Base-by-base conservation (phyloP, 108 stramenopile genomes). In the Fragilariopsis cylindrus region DNA sequence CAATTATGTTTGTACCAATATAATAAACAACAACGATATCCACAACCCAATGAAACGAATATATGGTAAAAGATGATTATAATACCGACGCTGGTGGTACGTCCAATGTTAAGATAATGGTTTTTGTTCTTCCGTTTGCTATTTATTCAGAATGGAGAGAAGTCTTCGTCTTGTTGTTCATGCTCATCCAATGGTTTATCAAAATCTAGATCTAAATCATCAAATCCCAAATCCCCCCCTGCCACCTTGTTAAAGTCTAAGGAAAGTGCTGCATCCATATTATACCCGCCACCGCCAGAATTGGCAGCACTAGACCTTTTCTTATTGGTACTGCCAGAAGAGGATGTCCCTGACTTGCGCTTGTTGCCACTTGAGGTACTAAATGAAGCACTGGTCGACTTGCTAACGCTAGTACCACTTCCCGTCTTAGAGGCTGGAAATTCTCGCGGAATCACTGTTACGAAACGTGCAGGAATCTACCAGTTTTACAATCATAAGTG, bases 391-490 rank as follows among this genome's bases (percentile, higher is more conserved):
- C 50, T 57, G 57, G 18, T 66, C 9, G 41, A 9, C 66, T 69
- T 70, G 19, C 47, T 78, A 41, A 7, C 47, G 45, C 7, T 44
- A 44, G 58, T 40, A 60, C 42, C 43, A 40, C 62, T 42, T 6
- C 62, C 56, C 9, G 53, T 39, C 40, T 83, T 65, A 4, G 83
- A 84, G 3, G 81, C 82, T 30, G 83, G 79, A 66, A 84, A 85
- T 60, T 91, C 87, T 70, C 78, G 64, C 18, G 91, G 91, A 54
- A 92, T 86, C 40, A 87, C 66, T 3, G 88, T 89, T 1, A 89
- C 88, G 60, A 89, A 89, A 1, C 91, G 83, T 54, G 88, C 88
- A 46, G 87, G 91, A 50, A 89, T 89, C 62, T 63, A n/a, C 42
- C 4, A 63, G 2, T 30, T 43, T n/a, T 9, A 0, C 11, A 6